Evolutionary conservation across 495 filamentous ascomycete genomes (phyloP).

Genomic region (Penicillium herquei): DNA sequence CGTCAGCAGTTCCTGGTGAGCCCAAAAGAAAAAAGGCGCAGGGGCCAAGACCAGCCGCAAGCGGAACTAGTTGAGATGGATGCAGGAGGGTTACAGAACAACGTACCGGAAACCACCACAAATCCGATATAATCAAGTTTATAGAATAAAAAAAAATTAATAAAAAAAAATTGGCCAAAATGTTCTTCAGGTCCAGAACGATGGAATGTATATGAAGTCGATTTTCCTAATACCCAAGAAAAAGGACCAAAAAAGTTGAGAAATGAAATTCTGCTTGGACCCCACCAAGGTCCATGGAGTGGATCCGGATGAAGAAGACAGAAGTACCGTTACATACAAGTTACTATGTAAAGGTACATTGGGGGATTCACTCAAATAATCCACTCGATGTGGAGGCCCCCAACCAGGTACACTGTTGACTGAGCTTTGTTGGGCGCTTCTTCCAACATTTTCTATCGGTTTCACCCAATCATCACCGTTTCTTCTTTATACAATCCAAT

Average conservation of each 20-base stretch:
- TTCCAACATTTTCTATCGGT: conserved; percentile 10
- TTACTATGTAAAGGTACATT: conserved; percentile 17
- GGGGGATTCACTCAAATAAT: background rate
- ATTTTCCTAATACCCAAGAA: background rate
- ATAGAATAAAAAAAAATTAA: conserved; percentile 1
- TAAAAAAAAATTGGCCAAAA: background rate
- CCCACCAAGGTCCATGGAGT: conserved; percentile 14
- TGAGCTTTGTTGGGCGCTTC: conserved; percentile 23
- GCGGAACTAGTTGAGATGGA: background rate
- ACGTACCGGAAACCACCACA: background rate
- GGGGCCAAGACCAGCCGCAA: background rate
- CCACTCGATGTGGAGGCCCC: conserved; percentile 4
- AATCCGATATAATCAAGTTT: background rate
- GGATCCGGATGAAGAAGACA: conserved; percentile 8
- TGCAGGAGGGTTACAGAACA: background rate
- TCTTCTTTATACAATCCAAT: background rate
- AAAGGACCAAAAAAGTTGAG: conserved; percentile 22
- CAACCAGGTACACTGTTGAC: conserved; percentile 5
- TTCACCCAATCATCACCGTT: conserved; percentile 2
- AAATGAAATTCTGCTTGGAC: conserved; percentile 13
- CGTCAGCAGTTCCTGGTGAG: background rate
- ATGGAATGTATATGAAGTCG: background rate
- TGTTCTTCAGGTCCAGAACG: background rate
- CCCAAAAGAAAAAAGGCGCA: background rate
- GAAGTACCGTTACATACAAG: conserved; percentile 11